Evolutionary conservation across 2,329 filamentous ascomycete genomes (phyloP).

Genomic region (Pseudocercospora macadamiae): DNA sequence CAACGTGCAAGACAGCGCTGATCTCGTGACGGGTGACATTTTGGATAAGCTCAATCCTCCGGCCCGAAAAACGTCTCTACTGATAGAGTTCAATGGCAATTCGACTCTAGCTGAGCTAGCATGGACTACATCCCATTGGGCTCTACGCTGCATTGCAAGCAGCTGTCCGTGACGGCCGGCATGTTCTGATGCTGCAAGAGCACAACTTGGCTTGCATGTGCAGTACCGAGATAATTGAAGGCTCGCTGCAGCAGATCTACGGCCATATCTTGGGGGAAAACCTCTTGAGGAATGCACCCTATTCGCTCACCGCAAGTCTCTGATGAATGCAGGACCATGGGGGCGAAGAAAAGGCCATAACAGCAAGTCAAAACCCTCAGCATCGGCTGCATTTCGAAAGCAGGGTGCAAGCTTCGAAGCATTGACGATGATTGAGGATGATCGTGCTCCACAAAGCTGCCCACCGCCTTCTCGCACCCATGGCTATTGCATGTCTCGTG

Average conservation of each 20-base stretch:
- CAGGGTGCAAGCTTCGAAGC: neutral
- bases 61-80: neutral
- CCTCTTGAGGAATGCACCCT: neutral
- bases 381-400: neutral
- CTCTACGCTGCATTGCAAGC: neutral
- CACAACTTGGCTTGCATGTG: neutral
- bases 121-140: neutral
- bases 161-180: neutral
- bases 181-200: neutral
- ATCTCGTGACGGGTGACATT: neutral
- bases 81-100: constrained; percentile 3
- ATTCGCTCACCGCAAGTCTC: neutral
- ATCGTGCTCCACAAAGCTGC: neutral
- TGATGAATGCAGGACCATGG: constrained; percentile 1
- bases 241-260: neutral
- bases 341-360: neutral
- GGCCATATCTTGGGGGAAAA: neutral
- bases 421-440: neutral
- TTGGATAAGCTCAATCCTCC: neutral
- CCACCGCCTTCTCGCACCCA: neutral
- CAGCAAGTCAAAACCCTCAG: neutral
- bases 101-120: neutral
- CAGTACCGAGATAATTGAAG: neutral
- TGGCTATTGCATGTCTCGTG: neutral
- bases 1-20: neutral